Evolutionary conservation across 2,329 filamentous ascomycete genomes (phyloP).

Genomic region (Ceratocystis colombiana): DNA sequence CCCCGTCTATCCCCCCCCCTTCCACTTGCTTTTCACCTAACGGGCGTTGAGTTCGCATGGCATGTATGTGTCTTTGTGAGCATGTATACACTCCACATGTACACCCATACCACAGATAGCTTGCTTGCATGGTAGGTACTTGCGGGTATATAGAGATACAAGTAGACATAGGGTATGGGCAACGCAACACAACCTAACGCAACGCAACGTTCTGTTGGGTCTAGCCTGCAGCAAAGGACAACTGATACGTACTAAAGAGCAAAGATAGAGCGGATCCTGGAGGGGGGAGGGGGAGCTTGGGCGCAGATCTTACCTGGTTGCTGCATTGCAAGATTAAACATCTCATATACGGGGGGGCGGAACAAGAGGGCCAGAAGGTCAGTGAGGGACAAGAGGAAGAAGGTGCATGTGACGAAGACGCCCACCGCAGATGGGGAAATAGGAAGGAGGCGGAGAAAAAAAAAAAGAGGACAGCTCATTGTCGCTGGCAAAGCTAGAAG

Average conservation of each 20-base stretch:
- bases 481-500: no score
- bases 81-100: neutral
- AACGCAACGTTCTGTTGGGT: neutral
- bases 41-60: neutral
- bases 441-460: no score
- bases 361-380: neutral
- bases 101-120: no score
- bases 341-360: slow-evolving; percentile 4
- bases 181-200: neutral
- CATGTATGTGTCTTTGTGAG: neutral
- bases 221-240: neutral
- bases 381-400: neutral
- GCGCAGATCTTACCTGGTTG: neutral
- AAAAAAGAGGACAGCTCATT: no score
- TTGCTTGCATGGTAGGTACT: no score
- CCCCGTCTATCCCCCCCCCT: neutral
- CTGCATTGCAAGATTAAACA: slow-evolving; percentile 11
- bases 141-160: neutral
- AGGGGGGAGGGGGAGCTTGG: neutral
- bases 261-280: neutral
- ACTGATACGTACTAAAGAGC: neutral
- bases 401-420: neutral
- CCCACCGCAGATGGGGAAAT: no score
- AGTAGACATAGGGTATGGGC: neutral
- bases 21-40: neutral